These are phyloP conservation scores for Ascobolus immersus DNA, from an alignment of 495 filamentous ascomycete species.

Conservation along the genomic window DNA sequence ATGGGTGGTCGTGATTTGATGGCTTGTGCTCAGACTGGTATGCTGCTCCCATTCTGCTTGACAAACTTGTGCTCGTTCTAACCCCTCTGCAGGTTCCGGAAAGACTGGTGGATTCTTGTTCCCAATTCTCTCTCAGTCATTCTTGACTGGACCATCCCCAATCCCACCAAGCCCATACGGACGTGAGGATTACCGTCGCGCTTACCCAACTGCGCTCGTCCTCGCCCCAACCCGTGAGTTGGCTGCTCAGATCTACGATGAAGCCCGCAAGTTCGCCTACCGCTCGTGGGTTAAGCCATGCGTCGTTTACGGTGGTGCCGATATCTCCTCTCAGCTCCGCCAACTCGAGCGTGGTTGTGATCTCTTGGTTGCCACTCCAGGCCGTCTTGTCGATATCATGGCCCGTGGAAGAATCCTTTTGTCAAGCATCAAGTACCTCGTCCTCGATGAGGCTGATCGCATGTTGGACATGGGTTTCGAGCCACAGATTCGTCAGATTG, in stretches of 20 bases:
- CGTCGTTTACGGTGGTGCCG: slow-evolving; percentile 96
- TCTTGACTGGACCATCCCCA: slow-evolving; percentile 55
- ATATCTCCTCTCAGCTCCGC: slow-evolving; percentile 87
- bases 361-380: slow-evolving; percentile 87
- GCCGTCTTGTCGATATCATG: slow-evolving; percentile 88
- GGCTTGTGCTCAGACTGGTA: slow-evolving; percentile 94
- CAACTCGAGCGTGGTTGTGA: slow-evolving; percentile 96
- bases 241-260: slow-evolving; percentile 94
- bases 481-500: slow-evolving; percentile 93
- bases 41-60: neutral
- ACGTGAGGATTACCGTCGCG: slow-evolving; percentile 70
- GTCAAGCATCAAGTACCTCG: slow-evolving; percentile 92
- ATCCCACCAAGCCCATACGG: slow-evolving; percentile 44
- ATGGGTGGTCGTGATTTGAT: slow-evolving; percentile 91
- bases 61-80: neutral
- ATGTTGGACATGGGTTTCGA: slow-evolving; percentile 99
- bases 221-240: slow-evolving; percentile 91
- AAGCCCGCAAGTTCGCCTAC: slow-evolving; percentile 93
- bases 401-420: slow-evolving; percentile 96
- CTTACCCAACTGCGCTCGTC: slow-evolving; percentile 84
- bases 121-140: slow-evolving; percentile 90
- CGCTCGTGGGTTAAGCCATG: slow-evolving; percentile 96
- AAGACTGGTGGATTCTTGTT: slow-evolving; percentile 99
- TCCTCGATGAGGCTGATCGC: slow-evolving; percentile 95
- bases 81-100: slow-evolving; percentile 32